Base-by-base conservation (phyloP, 179 eudicot species). In the Carnegiea gigantea region DNA sequence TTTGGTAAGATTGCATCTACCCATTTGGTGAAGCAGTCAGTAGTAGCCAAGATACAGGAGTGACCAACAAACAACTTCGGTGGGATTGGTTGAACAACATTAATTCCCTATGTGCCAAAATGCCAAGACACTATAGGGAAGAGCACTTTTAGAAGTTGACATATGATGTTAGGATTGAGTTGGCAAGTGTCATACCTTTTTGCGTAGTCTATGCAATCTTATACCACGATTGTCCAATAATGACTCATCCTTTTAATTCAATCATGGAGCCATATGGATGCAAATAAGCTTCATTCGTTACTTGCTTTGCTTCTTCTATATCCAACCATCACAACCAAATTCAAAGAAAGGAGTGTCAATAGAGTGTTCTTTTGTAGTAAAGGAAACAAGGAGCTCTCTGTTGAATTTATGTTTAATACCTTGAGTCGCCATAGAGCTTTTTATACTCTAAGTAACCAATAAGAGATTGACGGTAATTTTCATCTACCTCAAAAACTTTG, bases 61-160 rank as follows among this genome's bases (percentile, higher is more conserved):
- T 28, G 30, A 1, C 30, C 1, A 28, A 28, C 30, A 28, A 28
- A 28, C 30, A 28, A 28, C 30, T 28, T 28, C 30, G 30, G 48
- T 20, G 49, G 33, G 75, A 71, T 15, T 30, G 77, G 80, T 9
- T 77, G 72, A 6, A 77, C 60, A 1, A 70, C 64, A 20, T 82
- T 77, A 14, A 59, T 28, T 8, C 77, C 77, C 81, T 28, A 82
- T 0, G 77, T 30, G 12, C 51, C 80, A 53, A 82, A 82, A 2
- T 77, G 80, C 71, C 80, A 77, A 26, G 84, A 82, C 2, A 76
- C 51, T 5, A 68, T 76, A 5, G 79, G 76, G 17, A 68, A 76
- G 13, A 82, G 21, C 5, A 70, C 40, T 13, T 49, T 20, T 5
- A 30, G 53, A 6, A 40, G 74, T 70, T 28, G 0, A 28, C 1